Percentiles rank a stretch among this genome's conserved stretches.
Evolutionary conservation across 192 early-diverging fungal species (phyloP).

Genomic region (Coemansia pectinata): DNA sequence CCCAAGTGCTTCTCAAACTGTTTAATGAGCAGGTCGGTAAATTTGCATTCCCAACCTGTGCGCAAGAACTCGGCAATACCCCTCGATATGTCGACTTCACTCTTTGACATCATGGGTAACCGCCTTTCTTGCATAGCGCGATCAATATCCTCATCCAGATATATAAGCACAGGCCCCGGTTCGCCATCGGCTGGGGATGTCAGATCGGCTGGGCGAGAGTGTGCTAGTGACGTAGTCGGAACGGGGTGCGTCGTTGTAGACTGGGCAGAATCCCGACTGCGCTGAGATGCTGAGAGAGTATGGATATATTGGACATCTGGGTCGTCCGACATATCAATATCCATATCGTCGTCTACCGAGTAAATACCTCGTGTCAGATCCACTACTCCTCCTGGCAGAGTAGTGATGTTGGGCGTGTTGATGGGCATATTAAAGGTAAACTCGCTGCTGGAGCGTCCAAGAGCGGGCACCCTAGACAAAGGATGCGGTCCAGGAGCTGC

Average conservation of each 20-base stretch:
- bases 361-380: neutral
- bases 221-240: neutral
- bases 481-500: neutral
- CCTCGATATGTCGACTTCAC: conserved; percentile 23
- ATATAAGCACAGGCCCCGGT: conserved; percentile 18
- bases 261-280: neutral
- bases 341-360: conserved; percentile 15
- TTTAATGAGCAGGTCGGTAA: conserved; percentile 18
- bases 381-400: neutral
- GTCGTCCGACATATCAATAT: conserved; percentile 16
- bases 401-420: neutral
- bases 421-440: neutral
- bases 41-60: conserved; percentile 11
- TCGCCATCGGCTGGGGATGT: neutral
- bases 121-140: neutral
- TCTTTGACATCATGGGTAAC: neutral
- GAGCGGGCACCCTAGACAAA: neutral
- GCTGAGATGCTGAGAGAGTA: neutral
- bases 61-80: conserved; percentile 26
- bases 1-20: conserved; percentile 18
- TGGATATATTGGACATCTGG: neutral
- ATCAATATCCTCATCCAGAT: conserved; percentile 26
- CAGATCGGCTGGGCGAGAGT: neutral
- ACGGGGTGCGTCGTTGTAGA: neutral
- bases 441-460: neutral